Conservation (phyloP, 108 stramenopile genomes). For the Nitzschia palea region DNA sequence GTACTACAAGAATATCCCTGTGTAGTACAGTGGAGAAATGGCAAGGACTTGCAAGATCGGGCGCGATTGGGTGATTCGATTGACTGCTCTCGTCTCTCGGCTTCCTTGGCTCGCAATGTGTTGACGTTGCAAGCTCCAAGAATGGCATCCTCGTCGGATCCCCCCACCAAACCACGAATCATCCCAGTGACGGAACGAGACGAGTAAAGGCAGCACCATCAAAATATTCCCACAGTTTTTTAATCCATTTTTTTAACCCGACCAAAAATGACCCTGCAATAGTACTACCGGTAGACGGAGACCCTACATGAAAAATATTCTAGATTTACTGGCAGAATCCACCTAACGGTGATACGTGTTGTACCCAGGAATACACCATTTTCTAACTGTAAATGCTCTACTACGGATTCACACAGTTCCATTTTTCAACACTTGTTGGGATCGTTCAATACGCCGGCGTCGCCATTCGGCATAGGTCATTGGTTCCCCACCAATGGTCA, state of each 20-base stretch:
- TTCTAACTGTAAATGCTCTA: not conserved
- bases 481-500: slow-evolving; percentile 24
- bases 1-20: slow-evolving; percentile 11
- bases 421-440: slow-evolving; percentile 34
- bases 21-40: slow-evolving; percentile 6
- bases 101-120: not conserved
- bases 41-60: not conserved
- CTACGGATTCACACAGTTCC: not conserved
- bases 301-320: no score
- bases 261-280: no score
- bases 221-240: no score
- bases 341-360: no score
- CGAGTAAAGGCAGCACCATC: no score
- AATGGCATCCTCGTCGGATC: not conserved
- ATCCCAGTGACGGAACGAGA: slow-evolving; percentile 10
- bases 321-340: no score
- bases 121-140: not conserved
- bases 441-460: slow-evolving; percentile 49
- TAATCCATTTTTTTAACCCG: no score
- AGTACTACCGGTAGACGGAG: no score
- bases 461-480: slow-evolving; percentile 78
- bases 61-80: not conserved
- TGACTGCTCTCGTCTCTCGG: slow-evolving; percentile 5
- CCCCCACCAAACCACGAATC: not conserved
- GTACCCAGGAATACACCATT: no score